Conservation (phyloP, 2,329 filamentous ascomycete species). For the Fusarium caatingaense region DNA sequence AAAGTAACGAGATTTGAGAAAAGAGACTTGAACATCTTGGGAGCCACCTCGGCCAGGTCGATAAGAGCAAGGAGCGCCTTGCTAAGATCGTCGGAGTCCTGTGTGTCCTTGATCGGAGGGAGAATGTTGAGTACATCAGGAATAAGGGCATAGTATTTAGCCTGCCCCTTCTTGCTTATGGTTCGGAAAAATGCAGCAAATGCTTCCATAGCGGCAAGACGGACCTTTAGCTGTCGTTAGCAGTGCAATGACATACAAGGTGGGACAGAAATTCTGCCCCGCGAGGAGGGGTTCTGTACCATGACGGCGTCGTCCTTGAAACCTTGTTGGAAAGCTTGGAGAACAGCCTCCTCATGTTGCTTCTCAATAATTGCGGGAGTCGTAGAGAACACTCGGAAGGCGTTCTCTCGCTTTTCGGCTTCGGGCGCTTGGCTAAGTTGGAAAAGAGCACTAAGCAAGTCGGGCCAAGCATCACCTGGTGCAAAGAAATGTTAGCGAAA, state of each 20-base stretch:
- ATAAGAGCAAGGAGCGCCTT: constrained; percentile 92
- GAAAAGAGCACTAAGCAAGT: constrained; percentile 87
- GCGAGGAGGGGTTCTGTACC: constrained; percentile 59
- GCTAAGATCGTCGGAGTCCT: constrained; percentile 90
- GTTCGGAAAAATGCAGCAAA: constrained; percentile 97
- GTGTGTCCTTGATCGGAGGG: constrained; percentile 90
- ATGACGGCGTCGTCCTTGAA: constrained; percentile 89
- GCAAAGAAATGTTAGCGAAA: constrained; percentile 32
- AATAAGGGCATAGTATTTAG: constrained; percentile 87
- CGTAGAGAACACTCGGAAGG: constrained; percentile 94
- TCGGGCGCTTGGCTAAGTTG: constrained; percentile 89
- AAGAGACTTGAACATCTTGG: constrained; percentile 97
- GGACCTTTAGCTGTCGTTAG: constrained; percentile 68
- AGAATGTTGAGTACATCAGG: constrained; percentile 94
- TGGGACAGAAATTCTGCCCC: constrained; percentile 15
- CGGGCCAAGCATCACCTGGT: constrained; percentile 86
- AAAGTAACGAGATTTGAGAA: constrained; percentile 95
- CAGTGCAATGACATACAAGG: constrained; percentile 9
- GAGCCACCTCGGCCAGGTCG: constrained; percentile 91
- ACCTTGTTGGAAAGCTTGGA: constrained; percentile 87
- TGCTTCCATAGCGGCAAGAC: constrained; percentile 93
- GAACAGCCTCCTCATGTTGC: constrained; percentile 91
- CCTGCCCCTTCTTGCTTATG: constrained; percentile 86
- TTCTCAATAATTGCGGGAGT: constrained; percentile 96
- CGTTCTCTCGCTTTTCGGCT: constrained; percentile 85